These are phyloP conservation scores for Spongispora temasekensis DNA, from an alignment of 1,284 basidiomycete genomes.

Conservation along the genomic window DNA sequence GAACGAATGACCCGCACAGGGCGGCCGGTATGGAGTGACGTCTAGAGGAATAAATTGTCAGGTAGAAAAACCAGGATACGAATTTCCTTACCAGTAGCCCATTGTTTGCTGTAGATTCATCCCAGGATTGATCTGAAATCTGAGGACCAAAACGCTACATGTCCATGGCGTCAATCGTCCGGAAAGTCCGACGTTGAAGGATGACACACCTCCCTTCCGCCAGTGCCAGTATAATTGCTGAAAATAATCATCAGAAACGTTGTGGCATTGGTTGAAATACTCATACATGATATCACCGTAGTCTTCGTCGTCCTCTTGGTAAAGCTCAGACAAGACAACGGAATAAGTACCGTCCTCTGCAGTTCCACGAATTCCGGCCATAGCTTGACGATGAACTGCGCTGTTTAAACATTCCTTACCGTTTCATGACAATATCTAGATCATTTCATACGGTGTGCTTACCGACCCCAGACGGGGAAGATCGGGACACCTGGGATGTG, in stretches of 20 bases:
- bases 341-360: background rate
- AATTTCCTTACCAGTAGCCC: constrained; percentile 20
- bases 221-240: constrained; percentile 33
- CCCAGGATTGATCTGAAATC: constrained; percentile 28
- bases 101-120: constrained; percentile 3
- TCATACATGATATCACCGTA: background rate
- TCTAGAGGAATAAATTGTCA: constrained; percentile 13
- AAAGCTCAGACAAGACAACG: background rate
- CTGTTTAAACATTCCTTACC: background rate
- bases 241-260: constrained; percentile 7
- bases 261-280: background rate
- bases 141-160: constrained; percentile 24
- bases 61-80: background rate
- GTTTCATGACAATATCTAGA: background rate
- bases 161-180: constrained; percentile 25
- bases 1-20: constrained; percentile 14
- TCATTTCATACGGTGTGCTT: background rate
- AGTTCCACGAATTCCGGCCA: background rate
- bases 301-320: background rate
- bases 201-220: constrained; percentile 18
- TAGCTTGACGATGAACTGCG: background rate
- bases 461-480: background rate
- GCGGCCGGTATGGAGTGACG: constrained; percentile 16
- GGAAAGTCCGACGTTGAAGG: constrained; percentile 6
- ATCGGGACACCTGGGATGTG: background rate